phyloP scores from a whole-genome alignment of 495 filamentous ascomycete genomes.

The Xylaria palmicola region DNA sequence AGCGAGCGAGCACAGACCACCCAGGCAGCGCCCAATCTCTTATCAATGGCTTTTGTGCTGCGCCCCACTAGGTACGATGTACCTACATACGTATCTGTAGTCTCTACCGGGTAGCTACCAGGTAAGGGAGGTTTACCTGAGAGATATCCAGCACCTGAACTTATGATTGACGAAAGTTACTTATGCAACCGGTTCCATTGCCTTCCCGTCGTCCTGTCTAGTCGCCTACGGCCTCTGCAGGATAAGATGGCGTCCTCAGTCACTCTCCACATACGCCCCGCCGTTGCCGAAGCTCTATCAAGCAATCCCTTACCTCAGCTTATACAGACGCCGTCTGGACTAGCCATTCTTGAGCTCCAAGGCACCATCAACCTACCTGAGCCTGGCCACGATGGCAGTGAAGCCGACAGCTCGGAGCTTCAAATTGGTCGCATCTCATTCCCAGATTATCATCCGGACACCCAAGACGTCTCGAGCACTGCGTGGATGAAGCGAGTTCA shows the following conservation, averaged over 20 bases:
- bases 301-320: conserved; percentile 70
- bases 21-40: not conserved
- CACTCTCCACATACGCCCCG: conserved; percentile 21
- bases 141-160: no score
- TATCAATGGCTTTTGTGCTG: not conserved
- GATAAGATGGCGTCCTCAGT: conserved; percentile 27
- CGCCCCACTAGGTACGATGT: not conserved
- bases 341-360: conserved; percentile 87
- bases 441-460: conserved; percentile 62
- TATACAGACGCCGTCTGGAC: conserved; percentile 77
- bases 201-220: not conserved
- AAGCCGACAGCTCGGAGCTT: conserved; percentile 39
- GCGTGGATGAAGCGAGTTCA: conserved; percentile 88
- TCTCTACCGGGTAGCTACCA: not conserved
- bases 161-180: no score
- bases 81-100: not conserved
- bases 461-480: conserved; percentile 44
- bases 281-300: not conserved
- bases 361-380: conserved; percentile 73
- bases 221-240: not conserved
- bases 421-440: conserved; percentile 75
- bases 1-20: conserved; percentile 24
- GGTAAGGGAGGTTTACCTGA: no score
- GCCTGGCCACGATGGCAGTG: conserved; percentile 16
- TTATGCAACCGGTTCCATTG: no score